These are phyloP conservation scores for Dioszegia hungarica DNA, from an alignment of 768 basidiomycete species.

Conservation along the genomic window DNA sequence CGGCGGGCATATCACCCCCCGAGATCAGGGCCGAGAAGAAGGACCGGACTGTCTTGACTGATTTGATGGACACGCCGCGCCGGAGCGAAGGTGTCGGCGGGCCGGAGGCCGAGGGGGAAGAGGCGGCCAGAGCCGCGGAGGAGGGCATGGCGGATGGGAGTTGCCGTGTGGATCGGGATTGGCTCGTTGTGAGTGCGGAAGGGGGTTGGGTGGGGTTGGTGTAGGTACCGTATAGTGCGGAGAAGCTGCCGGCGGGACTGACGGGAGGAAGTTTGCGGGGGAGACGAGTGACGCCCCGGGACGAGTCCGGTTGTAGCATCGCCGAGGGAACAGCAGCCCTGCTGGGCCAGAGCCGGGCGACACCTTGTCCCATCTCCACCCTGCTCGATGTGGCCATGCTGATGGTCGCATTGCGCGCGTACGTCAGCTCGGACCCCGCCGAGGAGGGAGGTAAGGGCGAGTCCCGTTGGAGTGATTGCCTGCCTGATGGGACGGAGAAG, in stretches of 20 bases:
- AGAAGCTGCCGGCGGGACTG: too few species aligned
- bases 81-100: slow-evolving; percentile 7
- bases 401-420: neutral
- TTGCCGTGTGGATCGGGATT: too few species aligned
- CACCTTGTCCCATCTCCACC: neutral
- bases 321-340: too few species aligned
- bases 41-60: slow-evolving; percentile 29
- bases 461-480: neutral
- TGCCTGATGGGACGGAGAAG: neutral
- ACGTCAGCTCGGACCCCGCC: neutral
- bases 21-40: slow-evolving; percentile 30
- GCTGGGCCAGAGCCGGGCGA: neutral
- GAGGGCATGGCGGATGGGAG: neutral
- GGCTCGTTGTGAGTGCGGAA: neutral
- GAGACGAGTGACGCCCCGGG: too few species aligned
- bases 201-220: neutral
- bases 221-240: neutral
- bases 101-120: neutral
- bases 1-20: slow-evolving; percentile 2
- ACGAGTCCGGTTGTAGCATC: too few species aligned
- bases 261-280: too few species aligned
- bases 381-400: neutral
- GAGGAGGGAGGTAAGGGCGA: neutral
- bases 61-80: slow-evolving; percentile 32
- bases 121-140: neutral